phyloP scores from a whole-genome alignment of 2,329 filamentous ascomycete species.

The Daldinia eschscholtzii region DNA sequence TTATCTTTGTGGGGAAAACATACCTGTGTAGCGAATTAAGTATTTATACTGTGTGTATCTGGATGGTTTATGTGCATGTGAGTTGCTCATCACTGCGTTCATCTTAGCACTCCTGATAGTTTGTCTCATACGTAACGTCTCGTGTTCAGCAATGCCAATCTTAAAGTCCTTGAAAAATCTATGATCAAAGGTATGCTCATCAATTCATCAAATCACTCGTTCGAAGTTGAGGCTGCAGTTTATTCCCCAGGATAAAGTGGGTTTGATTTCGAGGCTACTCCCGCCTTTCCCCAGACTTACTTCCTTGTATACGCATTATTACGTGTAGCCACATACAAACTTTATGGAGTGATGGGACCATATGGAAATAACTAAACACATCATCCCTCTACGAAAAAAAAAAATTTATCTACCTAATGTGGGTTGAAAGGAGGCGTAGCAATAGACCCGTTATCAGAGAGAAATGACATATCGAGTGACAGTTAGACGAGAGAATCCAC shows the following conservation, averaged over 20 bases:
- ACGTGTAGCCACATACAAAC: slow-evolving; percentile 11
- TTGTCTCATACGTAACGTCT: slow-evolving; percentile 35
- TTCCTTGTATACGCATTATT: slow-evolving; percentile 14
- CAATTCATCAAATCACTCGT: slow-evolving; percentile 13
- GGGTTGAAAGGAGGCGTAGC: slow-evolving; percentile 18
- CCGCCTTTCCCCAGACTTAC: slow-evolving; percentile 38
- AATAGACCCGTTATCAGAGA: slow-evolving; percentile 1
- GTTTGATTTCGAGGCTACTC: slow-evolving; percentile 24
- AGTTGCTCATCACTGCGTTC: slow-evolving; percentile 14
- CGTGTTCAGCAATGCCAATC: slow-evolving; percentile 17
- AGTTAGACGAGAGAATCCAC: slow-evolving; percentile 19
- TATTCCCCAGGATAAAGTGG: slow-evolving; percentile 27
- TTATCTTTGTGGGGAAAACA: slow-evolving; percentile 44
- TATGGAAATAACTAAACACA: slow-evolving; percentile 8
- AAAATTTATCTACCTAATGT: background rate
- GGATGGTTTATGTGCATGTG: slow-evolving; percentile 8
- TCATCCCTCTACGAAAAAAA: background rate
- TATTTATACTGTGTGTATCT: slow-evolving; percentile 23
- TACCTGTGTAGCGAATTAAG: slow-evolving; percentile 22
- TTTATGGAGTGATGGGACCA: background rate
- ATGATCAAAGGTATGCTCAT: background rate
- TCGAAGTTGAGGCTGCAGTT: slow-evolving; percentile 25
- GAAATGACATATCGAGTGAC: slow-evolving; percentile 23
- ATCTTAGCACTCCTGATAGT: slow-evolving; percentile 20
- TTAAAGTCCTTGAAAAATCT: slow-evolving; percentile 20